Base-by-base conservation (phyloP, 495 filamentous ascomycete species). In the Aspergillus asperescens region DNA sequence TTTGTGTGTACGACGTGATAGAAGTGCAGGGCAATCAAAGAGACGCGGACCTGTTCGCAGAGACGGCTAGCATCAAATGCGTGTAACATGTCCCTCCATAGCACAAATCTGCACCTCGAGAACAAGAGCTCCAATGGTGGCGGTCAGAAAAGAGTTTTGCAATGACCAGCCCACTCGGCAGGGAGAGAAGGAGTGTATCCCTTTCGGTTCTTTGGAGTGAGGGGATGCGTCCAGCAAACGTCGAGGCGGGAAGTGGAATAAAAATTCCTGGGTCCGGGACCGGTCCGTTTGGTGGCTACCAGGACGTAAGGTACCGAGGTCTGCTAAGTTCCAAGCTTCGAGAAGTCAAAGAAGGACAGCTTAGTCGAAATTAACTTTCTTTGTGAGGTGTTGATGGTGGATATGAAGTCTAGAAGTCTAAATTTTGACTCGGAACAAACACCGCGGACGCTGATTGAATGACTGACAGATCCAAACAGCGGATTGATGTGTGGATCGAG, bases 1-100 rank as follows among this genome's bases (percentile, higher is more conserved):
- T 15, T 23, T 57, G 47, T 48, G 48, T 58, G 59, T 61, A 23
- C 47, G 53, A 62, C 59, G 59, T 59, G 59, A 59, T 56, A 27
- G 56, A 51, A 35, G 46, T 58, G 59, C 59, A 62, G 52, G 34
- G 45, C 41, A 56, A 54, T 55, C 48, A 53, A 53, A 58, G 48
- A 25, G 28, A 53, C 45, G 48, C 40, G 42, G 55, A 58, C 27
- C 43, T 56, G 53, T 45, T 62, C 48, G 52, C 50, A 58, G 50
- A 46, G 56, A 59, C 55, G 59, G 55, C 59, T 62, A 52, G 59
- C 55, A 54, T 58, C 53, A 59, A 37, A 40, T 50, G 55, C 43
- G 56, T 62, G 59, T 62, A 62, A 62, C 59, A 51, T 58, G 35
- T 48, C 52, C 47, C 41, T 25, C 40, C 55, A 53, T 56, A 54